Conservation (phyloP, 768 basidiomycete genomes). For the Psilocybe tampanensis region DNA sequence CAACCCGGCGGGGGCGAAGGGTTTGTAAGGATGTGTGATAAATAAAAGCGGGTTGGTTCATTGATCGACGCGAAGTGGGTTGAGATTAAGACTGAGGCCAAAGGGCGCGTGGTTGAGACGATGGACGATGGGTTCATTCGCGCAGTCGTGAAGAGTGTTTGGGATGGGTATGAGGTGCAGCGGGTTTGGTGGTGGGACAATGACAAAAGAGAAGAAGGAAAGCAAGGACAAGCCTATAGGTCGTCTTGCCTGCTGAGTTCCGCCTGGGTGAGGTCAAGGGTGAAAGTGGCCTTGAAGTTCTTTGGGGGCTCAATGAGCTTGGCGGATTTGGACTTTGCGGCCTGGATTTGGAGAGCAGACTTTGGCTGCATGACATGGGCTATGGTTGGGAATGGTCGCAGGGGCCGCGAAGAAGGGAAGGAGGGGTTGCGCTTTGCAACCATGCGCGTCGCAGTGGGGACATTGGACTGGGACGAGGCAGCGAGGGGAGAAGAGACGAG, state of each 20-base stretch:
- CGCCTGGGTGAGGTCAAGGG: constrained; percentile 81
- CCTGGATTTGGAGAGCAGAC: constrained; percentile 16
- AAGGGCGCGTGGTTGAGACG: background rate
- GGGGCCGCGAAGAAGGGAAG: constrained; percentile 74
- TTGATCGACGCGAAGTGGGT: background rate
- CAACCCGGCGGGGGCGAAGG: too few relatives aligned
- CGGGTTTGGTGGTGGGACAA: too few relatives aligned
- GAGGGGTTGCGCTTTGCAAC: constrained; percentile 46
- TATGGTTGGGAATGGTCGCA: constrained; percentile 78
- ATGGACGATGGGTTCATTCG: too few relatives aligned
- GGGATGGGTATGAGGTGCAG: too few relatives aligned
- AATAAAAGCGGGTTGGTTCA: background rate
- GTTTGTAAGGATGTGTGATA: too few relatives aligned
- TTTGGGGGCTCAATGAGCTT: constrained; percentile 83
- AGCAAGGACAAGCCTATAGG: background rate
- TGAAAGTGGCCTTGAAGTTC: constrained; percentile 68
- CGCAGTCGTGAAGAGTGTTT: too few relatives aligned
- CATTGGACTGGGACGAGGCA: constrained; percentile 32
- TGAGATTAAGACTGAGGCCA: background rate
- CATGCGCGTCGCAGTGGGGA: constrained; percentile 32
- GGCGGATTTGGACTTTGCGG: constrained; percentile 42
- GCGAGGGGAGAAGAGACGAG: constrained; percentile 68
- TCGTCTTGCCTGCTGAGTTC: constrained; percentile 72
- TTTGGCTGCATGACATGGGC: constrained; percentile 42
- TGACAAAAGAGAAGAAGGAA: background rate